Base-by-base conservation (phyloP, 139 green algal species). In the Coelastrella sp. region DNA sequence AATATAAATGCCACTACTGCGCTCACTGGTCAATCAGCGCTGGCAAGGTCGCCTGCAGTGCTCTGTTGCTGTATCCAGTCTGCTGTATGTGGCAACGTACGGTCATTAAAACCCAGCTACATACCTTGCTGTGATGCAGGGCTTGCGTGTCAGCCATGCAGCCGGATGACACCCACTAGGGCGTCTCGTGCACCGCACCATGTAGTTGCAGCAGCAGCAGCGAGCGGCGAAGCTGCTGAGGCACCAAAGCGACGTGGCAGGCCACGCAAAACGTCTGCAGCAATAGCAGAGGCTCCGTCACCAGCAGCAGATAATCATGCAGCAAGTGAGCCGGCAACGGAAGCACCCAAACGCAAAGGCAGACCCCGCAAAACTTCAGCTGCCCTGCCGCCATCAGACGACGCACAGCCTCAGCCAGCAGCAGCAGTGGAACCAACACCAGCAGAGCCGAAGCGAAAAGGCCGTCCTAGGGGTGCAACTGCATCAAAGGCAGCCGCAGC, bases 211-310 rank as follows among this genome's bases (percentile, higher is more conserved):
- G 74, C 74, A 80, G 74, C 74, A 32, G 74, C 23, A 8, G 22
- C 74, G 17, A 22, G 23, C 32, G 14, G 8, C 8, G 11, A 80
- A 58, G 74, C n/a, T 8, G 10, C 74, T 16, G 22, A 80, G 5
- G 11, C 3, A 80, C 7, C 74, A 10, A 59, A 57, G 14, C 22
- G 4, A 16, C 74, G 74, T 22, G 23, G 74, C 74, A 80, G 74
- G 74, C 23, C 74, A 58, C n/a, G 74, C 7, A 80, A 20, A 58
- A 59, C 74, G 2, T 47, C 17, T 19, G 68, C 68, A 80, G 68
- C 83, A 66, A 73, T 73, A 59, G 47, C 83, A 80, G 83, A 60
- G 59, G 16, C 66, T n/a, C 19, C 80, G 57, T 20, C 80, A 80
- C 19, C 83, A 57, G 83, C 83, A 86, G 58, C 68, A 73, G 81